Percentiles rank a stretch among this genome's conserved stretches.
Evolutionary conservation across 2,329 filamentous ascomycete genomes (phyloP).

Genomic region (Ophiosphaerella herpotricha): DNA sequence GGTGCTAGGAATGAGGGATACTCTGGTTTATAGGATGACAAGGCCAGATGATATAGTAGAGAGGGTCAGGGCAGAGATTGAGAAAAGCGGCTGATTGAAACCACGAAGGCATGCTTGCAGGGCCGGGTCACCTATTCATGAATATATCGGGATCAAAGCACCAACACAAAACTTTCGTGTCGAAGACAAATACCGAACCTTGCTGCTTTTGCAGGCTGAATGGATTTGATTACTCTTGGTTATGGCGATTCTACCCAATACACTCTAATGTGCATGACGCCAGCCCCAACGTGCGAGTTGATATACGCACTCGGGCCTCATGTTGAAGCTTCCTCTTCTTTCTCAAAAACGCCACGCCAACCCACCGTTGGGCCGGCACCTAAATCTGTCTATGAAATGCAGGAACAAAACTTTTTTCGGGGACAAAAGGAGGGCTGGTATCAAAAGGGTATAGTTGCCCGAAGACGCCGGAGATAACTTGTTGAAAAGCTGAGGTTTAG

Average conservation of each 20-base stretch:
- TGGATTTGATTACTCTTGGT: no score
- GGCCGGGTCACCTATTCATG: no score
- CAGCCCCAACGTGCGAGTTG: constrained; percentile 31
- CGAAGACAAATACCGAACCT: no score
- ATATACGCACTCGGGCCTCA: constrained; percentile 29
- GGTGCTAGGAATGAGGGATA: constrained; percentile 41
- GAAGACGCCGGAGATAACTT: constrained; percentile 45
- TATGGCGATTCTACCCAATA: no score
- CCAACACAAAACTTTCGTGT: no score
- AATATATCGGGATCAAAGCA: no score
- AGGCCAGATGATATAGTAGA: neutral
- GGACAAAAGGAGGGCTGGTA: constrained; percentile 29
- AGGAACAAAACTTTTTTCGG: constrained; percentile 38
- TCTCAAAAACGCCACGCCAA: constrained; percentile 21
- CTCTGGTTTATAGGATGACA: constrained; percentile 41
- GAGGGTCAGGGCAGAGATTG: no score
- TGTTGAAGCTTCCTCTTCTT: constrained; percentile 25
- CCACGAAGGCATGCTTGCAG: no score
- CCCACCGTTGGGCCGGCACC: constrained; percentile 18
- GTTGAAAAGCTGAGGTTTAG: constrained; percentile 46
- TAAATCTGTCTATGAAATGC: constrained; percentile 27
- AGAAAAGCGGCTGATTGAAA: no score
- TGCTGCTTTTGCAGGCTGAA: no score
- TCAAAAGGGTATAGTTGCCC: constrained; percentile 40
- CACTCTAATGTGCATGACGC: neutral